phyloP scores from a whole-genome alignment of 208 protist genomes.

The Leishmania arabica region DNA sequence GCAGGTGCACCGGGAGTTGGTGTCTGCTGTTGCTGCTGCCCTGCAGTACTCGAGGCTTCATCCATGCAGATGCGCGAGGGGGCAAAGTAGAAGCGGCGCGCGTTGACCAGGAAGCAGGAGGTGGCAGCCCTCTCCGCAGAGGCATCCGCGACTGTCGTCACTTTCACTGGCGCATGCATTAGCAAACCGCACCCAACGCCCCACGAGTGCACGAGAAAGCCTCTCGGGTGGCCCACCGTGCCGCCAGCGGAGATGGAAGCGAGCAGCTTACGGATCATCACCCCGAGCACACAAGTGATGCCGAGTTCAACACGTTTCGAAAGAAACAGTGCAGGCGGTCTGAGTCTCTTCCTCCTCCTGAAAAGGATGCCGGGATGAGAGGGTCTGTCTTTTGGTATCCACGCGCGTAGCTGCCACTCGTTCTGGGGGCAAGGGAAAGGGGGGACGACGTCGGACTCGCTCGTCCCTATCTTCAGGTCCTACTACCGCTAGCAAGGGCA shows the following conservation, averaged over 20 bases:
- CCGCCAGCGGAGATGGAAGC: background rate
- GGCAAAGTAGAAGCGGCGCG: conserved; percentile 12
- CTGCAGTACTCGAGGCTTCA: conserved; percentile 5
- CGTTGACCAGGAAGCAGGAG: background rate
- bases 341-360: background rate
- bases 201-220: background rate
- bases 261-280: conserved; percentile 3
- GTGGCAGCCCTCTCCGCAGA: background rate
- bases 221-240: background rate
- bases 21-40: conserved; percentile 10
- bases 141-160: background rate
- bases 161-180: background rate
- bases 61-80: conserved; percentile 1
- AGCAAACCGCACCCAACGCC: background rate
- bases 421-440: background rate
- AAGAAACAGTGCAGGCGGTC: background rate
- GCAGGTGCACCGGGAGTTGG: conserved; percentile 3
- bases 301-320: background rate
- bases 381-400: background rate
- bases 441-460: background rate
- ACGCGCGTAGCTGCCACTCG: background rate
- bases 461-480: background rate
- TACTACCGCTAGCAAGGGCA: background rate
- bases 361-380: background rate
- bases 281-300: background rate